Evolutionary conservation across 2,329 filamentous ascomycete genomes (phyloP), one percentile per base, ranked within the genome.

Genomic region (Aspergillus hiratsukae): DNA sequence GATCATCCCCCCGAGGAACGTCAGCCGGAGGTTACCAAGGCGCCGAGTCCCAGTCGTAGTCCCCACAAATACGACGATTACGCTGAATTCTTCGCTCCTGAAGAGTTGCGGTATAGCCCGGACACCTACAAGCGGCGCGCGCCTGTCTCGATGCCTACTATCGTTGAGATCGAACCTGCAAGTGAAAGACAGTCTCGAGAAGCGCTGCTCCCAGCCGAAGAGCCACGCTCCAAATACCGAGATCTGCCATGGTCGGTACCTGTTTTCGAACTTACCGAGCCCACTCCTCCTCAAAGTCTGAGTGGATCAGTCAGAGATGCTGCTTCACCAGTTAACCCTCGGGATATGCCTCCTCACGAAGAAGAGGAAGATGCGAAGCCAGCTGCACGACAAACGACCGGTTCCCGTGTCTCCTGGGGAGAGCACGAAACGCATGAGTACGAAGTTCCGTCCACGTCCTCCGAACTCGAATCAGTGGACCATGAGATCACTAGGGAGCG

Each of bases 361-460:
- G 31, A 76, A 10, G 78, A 82, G 52, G 66, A 76, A 37, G 66
- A 78, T 17, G 43, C 27, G 10, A 71, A 76, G 1, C 66, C 74
- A 11, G 43, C 43, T n/a, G 75, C 78, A 52, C 70, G 75, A 25
- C 75, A 78, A 31, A 74, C 75, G 6, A 71, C 73, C 23, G 69
- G 65, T 27, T 77, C 82, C 6, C 87, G 86, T 62, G 85, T 88
- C 4, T 85, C 80, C 11, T 88, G 84, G 85, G 86, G 84, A 10
- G 77, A 85, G 58, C 86, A 86, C 60, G 79, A 85, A 65, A 87
- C 81, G 3, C 84, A 87, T 67, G 81, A 83, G 57, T 88, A 84
- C 58, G 82, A 86, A 50, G 78, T 83, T 10, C 82, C 84, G 57
- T 86, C 81, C 52, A 82, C 85, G 6, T 81, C 69, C 14, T 72